Evolutionary conservation across 352 stramenopile genomes (phyloP), one percentile per base, ranked within the genome.

Genomic region (Phytophthora hibernalis): DNA sequence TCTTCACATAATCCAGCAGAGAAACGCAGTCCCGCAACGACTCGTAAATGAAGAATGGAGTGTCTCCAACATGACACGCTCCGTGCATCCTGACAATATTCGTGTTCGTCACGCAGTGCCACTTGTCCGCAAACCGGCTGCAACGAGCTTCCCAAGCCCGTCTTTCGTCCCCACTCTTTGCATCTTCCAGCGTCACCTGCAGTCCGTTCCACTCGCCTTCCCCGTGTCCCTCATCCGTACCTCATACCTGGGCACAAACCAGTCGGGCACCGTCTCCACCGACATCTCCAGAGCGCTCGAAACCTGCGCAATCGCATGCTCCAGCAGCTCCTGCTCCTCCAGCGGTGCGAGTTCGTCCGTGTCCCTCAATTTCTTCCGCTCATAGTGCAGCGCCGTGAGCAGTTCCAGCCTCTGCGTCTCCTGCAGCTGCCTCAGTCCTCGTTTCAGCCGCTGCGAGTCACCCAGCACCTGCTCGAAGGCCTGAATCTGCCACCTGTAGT

Each of bases 241-340:
- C 26, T 79, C 56, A 22, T 76, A 54, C 3, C 28, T 61, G 6
- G 70, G 62, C n/a, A 79, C 66, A 40, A 79, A 79, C 70, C 70
- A 79, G 5, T 61, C 38, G 11, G 70, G 48, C 16, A 76, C 40
- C 7, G 43, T 37, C 20, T 45, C 21, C 43, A 47, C 21, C 26
- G 38, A 26, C 3, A 18, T 24, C 1, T 16, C 22, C 6, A 35
- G 30, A 43, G 28, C 37, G n/a, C 12, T 28, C 5, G 43, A 30
- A 8, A 73, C 30, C n/a, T 65, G 13, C 9, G n/a, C 15, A 53
- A 72, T 43, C 1, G 37, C 42, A 6, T 22, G 54, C 15, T 71
- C 53, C 35, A 77, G 30, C 13, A 72, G 33, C n/a, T 60, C 5
- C 16, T 49, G 44, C 24, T 72, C 64, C 31, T 65, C 59, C 26